Conservation (phyloP, 345 rosid genomes). For the Streptanthus diversifolius region DNA sequence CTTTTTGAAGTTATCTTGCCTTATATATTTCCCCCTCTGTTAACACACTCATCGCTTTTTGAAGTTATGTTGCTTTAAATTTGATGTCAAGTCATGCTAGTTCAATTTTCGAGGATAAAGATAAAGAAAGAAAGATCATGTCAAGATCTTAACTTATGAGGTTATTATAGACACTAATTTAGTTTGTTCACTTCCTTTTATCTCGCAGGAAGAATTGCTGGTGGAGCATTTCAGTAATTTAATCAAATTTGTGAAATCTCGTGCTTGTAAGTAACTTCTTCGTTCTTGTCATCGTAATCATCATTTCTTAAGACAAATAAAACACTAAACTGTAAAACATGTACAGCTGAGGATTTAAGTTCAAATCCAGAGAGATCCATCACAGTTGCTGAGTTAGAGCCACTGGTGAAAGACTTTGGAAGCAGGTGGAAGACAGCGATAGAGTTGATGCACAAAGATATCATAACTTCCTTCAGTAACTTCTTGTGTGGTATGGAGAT, state of each 20-base stretch:
- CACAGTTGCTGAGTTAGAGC: conserved; percentile 71
- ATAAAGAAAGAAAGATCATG: too few relatives aligned
- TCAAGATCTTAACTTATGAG: too few relatives aligned
- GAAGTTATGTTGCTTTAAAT: too few relatives aligned
- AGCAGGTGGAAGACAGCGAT: conserved; percentile 89
- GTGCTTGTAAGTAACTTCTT: conserved; percentile 63
- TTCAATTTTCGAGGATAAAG: too few relatives aligned
- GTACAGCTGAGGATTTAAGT: conserved; percentile 72
- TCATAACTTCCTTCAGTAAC: conserved; percentile 91
- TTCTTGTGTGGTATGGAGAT: conserved; percentile 96
- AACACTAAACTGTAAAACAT: background rate
- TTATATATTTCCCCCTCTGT: too few relatives aligned
- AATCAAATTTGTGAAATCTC: conserved; percentile 79
- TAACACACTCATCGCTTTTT: too few relatives aligned
- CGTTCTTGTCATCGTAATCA: background rate
- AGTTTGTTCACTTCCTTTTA: too few relatives aligned
- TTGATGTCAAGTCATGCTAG: too few relatives aligned
- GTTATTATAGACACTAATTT: too few relatives aligned
- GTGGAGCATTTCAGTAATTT: conserved; percentile 83
- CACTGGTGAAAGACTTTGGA: conserved; percentile 76
- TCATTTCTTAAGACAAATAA: background rate
- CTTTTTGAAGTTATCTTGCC: too few relatives aligned
- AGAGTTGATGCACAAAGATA: conserved; percentile 95
- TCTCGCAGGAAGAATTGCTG: conserved; percentile 77
- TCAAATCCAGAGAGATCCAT: conserved; percentile 59